Evolutionary conservation across 805 yeast species (phyloP).

Genomic region (Tanozyma kutaoensis): DNA sequence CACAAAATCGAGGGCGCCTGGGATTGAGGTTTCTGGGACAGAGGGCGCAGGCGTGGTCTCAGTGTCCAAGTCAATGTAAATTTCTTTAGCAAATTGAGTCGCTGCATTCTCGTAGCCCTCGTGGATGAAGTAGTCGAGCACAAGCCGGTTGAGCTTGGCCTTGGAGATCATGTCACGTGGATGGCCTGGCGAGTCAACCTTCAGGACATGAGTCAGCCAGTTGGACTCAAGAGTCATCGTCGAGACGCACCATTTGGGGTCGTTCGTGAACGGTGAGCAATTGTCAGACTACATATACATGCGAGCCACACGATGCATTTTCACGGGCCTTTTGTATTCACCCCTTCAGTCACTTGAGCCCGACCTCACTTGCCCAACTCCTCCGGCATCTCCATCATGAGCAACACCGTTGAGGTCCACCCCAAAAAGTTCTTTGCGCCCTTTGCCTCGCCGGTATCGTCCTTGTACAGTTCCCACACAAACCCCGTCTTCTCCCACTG

Average conservation of each 20-base stretch:
- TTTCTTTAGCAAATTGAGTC: constrained; percentile 43
- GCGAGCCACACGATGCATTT: too few relatives aligned
- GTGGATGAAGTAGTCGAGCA: constrained; percentile 61
- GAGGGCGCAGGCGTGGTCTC: not conserved
- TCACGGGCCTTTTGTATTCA: too few relatives aligned
- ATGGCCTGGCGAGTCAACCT: too few relatives aligned
- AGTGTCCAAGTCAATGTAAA: constrained; percentile 15
- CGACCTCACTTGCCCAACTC: constrained; percentile 2
- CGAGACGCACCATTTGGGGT: too few relatives aligned
- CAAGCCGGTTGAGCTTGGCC: constrained; percentile 33
- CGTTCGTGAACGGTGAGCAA: too few relatives aligned
- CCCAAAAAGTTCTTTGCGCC: constrained; percentile 89
- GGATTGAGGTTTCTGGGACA: not conserved
- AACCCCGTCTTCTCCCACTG: constrained; percentile 68
- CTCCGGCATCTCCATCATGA: constrained; percentile 77
- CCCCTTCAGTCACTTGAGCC: not conserved
- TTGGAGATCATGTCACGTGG: too few relatives aligned
- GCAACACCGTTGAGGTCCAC: constrained; percentile 77
- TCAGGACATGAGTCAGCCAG: too few relatives aligned
- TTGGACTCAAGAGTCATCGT: too few relatives aligned
- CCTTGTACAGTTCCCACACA: constrained; percentile 87
- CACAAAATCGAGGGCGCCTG: not conserved
- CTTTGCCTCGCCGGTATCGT: constrained; percentile 55
- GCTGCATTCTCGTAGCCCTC: constrained; percentile 72
- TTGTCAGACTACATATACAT: too few relatives aligned